Base-by-base conservation (phyloP, 176 grass and related monocot genomes). In the Hsuehochloa calcarea region DNA sequence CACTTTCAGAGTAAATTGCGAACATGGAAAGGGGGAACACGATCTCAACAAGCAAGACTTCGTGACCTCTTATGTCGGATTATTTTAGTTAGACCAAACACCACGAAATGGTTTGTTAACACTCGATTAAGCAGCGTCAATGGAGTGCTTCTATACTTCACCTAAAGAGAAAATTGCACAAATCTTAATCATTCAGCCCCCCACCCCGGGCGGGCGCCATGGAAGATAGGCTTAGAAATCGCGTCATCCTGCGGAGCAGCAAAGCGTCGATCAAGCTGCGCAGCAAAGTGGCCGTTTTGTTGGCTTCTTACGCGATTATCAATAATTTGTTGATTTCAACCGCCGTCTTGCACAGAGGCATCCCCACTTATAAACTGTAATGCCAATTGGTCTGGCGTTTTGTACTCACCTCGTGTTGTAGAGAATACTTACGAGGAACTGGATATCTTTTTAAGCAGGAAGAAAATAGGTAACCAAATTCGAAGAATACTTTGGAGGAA, bases 31-130 rank as follows among this genome's bases (percentile, higher is more conserved):
- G 34, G 26, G 34, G 46, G 61, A 66, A 75, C 82, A 75, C 25
- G 31, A 67, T 84, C 22, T 75, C 23, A 55, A 54, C n/a, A 40
- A 27, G n/a, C 56, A 66, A 76, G 82, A 66, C 72, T 52, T 84
- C 1, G 5, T 39, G 16, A 34, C 45, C 43, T 40, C 59, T 54
- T 3, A 55, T 84, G 81, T 74, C 70, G 56, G 27, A 8, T 66
- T 66, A 37, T 65, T 75, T 52, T 41, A 49, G 72, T 76, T 66
- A 41, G 45, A 75, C 60, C 60, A 67, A 76, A 65, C 72, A 20
- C 22, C 46, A 84, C 31, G 60, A 17, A n/a, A 76, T 41, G 45
- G 17, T 35, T 50, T 40, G 27, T 46, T 50, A 38, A 23, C 56
- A 74, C 69, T 31, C 46, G 40, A 49, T 37, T 63, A 83, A 63